phyloP scores from a whole-genome alignment of 2,329 filamentous ascomycete species.

The Colletotrichum neosansevieriae region DNA sequence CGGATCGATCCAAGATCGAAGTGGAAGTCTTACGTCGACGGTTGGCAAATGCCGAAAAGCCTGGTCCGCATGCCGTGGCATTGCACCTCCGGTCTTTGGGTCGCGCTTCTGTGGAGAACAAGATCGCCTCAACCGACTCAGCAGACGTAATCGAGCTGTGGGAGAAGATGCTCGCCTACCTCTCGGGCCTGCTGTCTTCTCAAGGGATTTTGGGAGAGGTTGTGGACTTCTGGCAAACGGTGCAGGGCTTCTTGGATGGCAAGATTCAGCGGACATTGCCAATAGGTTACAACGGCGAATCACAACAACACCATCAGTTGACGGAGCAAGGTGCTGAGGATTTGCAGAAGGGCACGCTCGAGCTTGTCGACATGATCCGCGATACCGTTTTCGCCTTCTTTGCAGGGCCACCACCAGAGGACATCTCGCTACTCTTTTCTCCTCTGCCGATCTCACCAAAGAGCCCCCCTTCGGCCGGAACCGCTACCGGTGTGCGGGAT shows the following conservation, averaged over 20 bases:
- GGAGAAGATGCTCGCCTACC: constrained; percentile 85
- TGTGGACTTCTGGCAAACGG: constrained; percentile 92
- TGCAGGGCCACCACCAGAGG: constrained; percentile 87
- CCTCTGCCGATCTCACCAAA: constrained; percentile 78
- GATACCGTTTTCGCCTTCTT: constrained; percentile 87
- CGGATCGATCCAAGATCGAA: constrained; percentile 89
- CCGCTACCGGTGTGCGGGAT: constrained; percentile 70
- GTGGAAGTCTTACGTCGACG: constrained; percentile 90
- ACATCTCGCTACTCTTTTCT: constrained; percentile 88
- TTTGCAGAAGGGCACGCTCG: constrained; percentile 81
- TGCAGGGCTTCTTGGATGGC: constrained; percentile 89
- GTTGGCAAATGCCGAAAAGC: constrained; percentile 80
- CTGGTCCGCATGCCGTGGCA: constrained; percentile 76
- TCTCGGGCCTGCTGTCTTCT: constrained; percentile 80
- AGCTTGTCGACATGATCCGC: constrained; percentile 86
- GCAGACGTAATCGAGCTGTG: constrained; percentile 88
- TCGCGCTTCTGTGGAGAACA: constrained; percentile 73
- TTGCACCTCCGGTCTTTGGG: constrained; percentile 81
- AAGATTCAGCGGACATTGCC: constrained; percentile 85
- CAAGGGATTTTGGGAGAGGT: constrained; percentile 90
- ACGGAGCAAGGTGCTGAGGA: constrained; percentile 77
- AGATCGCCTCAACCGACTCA: constrained; percentile 77
- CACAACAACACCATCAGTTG: constrained; percentile 83
- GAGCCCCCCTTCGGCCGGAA: constrained; percentile 69
- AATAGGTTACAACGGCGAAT: constrained; percentile 83